A percentile compares a stretch with the other conserved stretches of the same genome.
These are phyloP conservation scores for Paraconiothyrium sp. DNA, from an alignment of 2,329 filamentous ascomycete genomes.

Conservation along the genomic window DNA sequence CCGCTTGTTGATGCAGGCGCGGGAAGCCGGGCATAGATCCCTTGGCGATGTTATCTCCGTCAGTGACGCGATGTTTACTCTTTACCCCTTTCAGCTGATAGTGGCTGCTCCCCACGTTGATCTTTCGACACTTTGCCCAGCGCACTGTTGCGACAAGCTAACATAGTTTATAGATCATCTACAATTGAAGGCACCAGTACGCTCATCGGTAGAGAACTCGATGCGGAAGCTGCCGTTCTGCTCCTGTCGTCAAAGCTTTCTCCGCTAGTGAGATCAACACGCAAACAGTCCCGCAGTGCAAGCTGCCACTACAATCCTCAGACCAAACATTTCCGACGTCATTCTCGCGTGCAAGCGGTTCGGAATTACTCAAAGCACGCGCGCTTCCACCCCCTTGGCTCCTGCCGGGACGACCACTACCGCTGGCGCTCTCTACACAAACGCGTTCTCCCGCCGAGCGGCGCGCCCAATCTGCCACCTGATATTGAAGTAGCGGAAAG, in stretches of 20 bases:
- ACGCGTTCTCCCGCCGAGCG: slow-evolving; percentile 28
- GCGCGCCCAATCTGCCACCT: background rate
- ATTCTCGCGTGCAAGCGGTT: background rate
- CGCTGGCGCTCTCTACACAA: slow-evolving; percentile 32
- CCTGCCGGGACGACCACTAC: background rate
- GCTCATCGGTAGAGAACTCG: background rate
- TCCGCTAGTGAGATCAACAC: slow-evolving; percentile 17
- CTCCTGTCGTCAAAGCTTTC: slow-evolving; percentile 8
- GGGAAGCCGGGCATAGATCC: slow-evolving; percentile 4
- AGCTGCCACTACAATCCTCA: slow-evolving; percentile 16
- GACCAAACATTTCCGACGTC: slow-evolving; percentile 20
- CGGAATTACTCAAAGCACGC: background rate
- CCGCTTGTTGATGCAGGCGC: background rate
- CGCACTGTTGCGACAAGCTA: background rate
- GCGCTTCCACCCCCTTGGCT: background rate
- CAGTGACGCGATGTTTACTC: slow-evolving; percentile 13
- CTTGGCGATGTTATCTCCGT: slow-evolving; percentile 18
- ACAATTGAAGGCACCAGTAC: background rate
- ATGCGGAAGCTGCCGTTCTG: slow-evolving; percentile 4
- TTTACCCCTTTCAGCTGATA: slow-evolving; percentile 6
- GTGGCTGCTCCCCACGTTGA: background rate
- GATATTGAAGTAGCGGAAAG: background rate
- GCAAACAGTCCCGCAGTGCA: slow-evolving; percentile 20
- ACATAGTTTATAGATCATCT: background rate
- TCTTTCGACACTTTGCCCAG: background rate